Evolutionary conservation across 2,329 filamentous ascomycete genomes (phyloP).

Genomic region (Westerdykella sp.): DNA sequence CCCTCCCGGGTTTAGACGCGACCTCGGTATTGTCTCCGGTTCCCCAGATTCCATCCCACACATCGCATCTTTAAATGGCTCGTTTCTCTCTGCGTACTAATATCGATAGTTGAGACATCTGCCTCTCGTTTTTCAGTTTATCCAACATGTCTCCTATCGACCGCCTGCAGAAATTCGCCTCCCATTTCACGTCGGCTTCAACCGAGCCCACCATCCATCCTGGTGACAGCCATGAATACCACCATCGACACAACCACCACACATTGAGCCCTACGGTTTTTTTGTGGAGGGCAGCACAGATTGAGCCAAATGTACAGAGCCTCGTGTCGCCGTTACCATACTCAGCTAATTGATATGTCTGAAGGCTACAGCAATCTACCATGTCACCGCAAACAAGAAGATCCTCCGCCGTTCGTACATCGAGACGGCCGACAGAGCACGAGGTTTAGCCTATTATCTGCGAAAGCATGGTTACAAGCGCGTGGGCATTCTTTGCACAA

Average conservation of each 20-base stretch:
- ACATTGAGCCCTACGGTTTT: conserved; percentile 83
- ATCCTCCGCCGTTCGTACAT: conserved; percentile 70
- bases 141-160: conserved; percentile 13
- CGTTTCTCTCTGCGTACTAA: not conserved
- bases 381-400: conserved; percentile 71
- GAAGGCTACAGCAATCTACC: conserved; percentile 72
- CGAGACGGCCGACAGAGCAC: conserved; percentile 76
- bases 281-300: conserved; percentile 73
- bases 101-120: not conserved
- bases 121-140: not conserved
- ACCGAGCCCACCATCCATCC: conserved; percentile 32
- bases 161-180: conserved; percentile 33
- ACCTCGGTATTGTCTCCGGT: not conserved
- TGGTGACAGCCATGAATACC: conserved; percentile 34
- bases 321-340: not conserved
- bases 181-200: conserved; percentile 30
- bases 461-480: conserved; percentile 65
- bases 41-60: not conserved
- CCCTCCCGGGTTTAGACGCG: not conserved
- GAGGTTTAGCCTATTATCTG: conserved; percentile 83
- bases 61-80: not conserved
- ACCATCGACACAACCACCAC: conserved; percentile 58
- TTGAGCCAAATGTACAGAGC: conserved; percentile 65
- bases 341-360: not conserved
- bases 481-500: conserved; percentile 81